Base-by-base conservation (phyloP, 75 land plant genomes). In the Selaginella moellendorffii region DNA sequence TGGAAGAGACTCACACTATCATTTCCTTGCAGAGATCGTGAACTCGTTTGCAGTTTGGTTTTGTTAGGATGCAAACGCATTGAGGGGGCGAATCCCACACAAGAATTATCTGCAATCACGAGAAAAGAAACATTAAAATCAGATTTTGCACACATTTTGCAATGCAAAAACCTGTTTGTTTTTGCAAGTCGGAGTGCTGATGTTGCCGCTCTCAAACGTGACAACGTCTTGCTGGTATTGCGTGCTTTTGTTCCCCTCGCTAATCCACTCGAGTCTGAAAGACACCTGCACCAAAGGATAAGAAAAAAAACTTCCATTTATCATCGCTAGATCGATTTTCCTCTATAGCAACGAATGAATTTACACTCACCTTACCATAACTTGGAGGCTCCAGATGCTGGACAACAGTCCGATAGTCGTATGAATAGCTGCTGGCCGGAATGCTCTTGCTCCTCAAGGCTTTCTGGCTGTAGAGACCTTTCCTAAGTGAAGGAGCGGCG, bases 191-290 rank as follows among this genome's bases (percentile, higher is more conserved):
- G 81, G 83, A 51, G 96, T 82, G 1, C 80, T 88, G 54, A 93
- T 93, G 65, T 93, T 71, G 54, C 98, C 98, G 53, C 72, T 77
- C 65, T 85, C 96, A 83, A 85, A 88, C 20, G 96, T 88, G 53
- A 93, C 98, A 54, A 88, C 60, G 9, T 89, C 96, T 71, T 88
- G 96, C 70, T 85, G 81, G 63, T 88, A 85, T 71, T 79, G 85
- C 51, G 72, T 74, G 60, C 74, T 74, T 29, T 78, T 77, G 1
- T 65, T 80, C 27, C 85, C 85, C 29, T 78, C 81, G 63, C 79
- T 74, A 31, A 78, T 75, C 98, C 96, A 88, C 51, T 81, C 68
- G 54, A 93, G 85, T 60, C 66, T 81, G 69, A 93, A 93, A 19
- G 81, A 77, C 63, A 84, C 96, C 98, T 92, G 80, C 26, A 61